Conservation (phyloP, 768 basidiomycete genomes). For the Pleurotus tuber-regium region DNA sequence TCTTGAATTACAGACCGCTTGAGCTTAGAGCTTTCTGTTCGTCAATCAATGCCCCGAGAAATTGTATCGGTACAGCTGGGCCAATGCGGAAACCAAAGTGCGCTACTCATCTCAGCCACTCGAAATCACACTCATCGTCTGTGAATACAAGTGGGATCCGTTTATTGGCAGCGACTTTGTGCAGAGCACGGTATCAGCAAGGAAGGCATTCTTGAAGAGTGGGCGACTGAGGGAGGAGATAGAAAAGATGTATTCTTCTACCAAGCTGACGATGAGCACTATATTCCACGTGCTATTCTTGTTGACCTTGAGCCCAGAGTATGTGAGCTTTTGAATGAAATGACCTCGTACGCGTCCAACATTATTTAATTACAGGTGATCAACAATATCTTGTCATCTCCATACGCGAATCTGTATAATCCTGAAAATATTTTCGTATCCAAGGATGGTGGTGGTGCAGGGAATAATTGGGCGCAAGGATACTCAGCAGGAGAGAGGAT, state of each 20-base stretch:
- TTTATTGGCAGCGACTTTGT: constrained; percentile 98
- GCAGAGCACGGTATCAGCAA: constrained; percentile 98
- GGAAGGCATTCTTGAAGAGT: constrained; percentile 94
- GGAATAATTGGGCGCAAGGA: constrained; percentile 98
- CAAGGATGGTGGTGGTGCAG: constrained; percentile 97
- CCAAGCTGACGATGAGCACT: constrained; percentile 99
- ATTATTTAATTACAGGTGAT: constrained; percentile 68
- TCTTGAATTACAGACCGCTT: not conserved
- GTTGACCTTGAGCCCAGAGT: constrained; percentile 97
- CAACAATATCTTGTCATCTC: constrained; percentile 87
- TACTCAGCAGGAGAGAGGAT: constrained; percentile 86
- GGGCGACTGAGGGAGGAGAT: constrained; percentile 94
- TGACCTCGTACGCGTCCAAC: not conserved
- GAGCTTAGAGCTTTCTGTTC: too few species aligned
- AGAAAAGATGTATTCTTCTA: constrained; percentile 99
- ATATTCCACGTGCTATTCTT: constrained; percentile 94
- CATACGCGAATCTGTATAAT: constrained; percentile 91
- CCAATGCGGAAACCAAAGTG: constrained; percentile 92
- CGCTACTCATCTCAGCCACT: constrained; percentile 24
- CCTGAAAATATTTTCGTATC: constrained; percentile 97
- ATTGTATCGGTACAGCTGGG: constrained; percentile 84
- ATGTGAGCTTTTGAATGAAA: constrained; percentile 25
- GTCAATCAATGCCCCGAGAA: constrained; percentile 66
- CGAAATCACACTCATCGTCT: constrained; percentile 11
- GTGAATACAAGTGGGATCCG: constrained; percentile 75